Conservation (phyloP, 768 basidiomycete species). For the Pisolithus microcarpus region DNA sequence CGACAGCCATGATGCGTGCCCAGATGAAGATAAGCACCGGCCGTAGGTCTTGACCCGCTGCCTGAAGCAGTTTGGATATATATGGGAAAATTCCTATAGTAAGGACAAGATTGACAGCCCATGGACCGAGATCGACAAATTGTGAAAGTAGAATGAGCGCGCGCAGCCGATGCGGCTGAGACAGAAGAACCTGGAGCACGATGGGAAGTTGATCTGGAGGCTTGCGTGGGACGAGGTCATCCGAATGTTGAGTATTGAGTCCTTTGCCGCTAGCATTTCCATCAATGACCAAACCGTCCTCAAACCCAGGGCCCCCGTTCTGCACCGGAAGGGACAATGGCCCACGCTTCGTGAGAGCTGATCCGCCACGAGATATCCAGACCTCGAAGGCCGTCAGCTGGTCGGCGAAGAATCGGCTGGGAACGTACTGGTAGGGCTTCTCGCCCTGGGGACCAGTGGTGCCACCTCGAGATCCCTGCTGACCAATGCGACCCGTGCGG, state of each 20-base stretch:
- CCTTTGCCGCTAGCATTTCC: conserved; percentile 10
- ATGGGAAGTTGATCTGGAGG: conserved; percentile 97
- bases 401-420: conserved; percentile 91
- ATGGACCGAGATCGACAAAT: conserved; percentile 96
- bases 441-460: conserved; percentile 24
- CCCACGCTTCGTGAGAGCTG: conserved; percentile 70
- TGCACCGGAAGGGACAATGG: conserved; percentile 62
- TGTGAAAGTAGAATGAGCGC: conserved; percentile 94
- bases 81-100: conserved; percentile 99
- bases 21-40: conserved; percentile 99
- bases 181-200: conserved; percentile 92
- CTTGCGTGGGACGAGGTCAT: conserved; percentile 69
- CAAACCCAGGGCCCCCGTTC: conserved; percentile 27
- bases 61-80: conserved; percentile 92
- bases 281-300: conserved; percentile 11
- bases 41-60: conserved; percentile 89
- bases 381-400: conserved; percentile 97
- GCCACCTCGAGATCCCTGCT: conserved; percentile 15
- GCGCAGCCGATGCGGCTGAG: conserved; percentile 90
- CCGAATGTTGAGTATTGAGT: conserved; percentile 6
- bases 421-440: conserved; percentile 65
- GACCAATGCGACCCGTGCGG: conserved; percentile 10
- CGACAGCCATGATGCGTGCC: conserved; percentile 97
- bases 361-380: conserved; percentile 93
- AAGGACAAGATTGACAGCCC: conserved; percentile 95